These are phyloP conservation scores for Penicillium griseofulvum DNA, from an alignment of 2,329 filamentous ascomycete species.

Conservation along the genomic window DNA sequence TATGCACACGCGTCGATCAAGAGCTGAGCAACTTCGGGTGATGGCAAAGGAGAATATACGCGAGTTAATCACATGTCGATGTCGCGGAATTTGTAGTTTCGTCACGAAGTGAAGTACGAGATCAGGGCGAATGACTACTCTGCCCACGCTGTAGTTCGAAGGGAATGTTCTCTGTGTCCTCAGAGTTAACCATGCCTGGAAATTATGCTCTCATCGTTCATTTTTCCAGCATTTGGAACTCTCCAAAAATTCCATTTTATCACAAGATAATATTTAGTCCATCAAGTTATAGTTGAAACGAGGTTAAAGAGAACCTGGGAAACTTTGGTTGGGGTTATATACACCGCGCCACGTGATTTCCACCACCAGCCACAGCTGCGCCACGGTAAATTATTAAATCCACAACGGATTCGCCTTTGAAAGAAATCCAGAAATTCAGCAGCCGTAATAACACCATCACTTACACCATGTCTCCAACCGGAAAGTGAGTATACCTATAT, in stretches of 20 bases:
- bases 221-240: not conserved
- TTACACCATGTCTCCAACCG: conserved; percentile 48
- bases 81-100: not conserved
- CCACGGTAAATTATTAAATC: conserved; percentile 41
- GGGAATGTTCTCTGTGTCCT: conserved; percentile 9
- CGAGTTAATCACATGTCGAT: not conserved
- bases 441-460: conserved; percentile 26
- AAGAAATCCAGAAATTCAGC: conserved; percentile 43
- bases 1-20: too few species aligned
- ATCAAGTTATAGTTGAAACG: not conserved
- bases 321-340: not conserved
- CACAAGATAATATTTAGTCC: not conserved
- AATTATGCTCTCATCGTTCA: not conserved
- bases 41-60: too few species aligned
- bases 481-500: conserved; percentile 39
- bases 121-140: conserved; percentile 9
- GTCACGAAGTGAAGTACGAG: conserved; percentile 6
- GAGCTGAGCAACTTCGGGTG: too few species aligned
- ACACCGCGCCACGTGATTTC: conserved; percentile 20
- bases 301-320: not conserved
- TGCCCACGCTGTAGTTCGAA: conserved; percentile 18
- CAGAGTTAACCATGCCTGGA: conserved; percentile 20
- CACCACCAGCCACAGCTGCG: conserved; percentile 34
- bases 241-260: not conserved
- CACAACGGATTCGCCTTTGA: conserved; percentile 43